Percentiles rank a stretch among this genome's conserved stretches.
Conservation (phyloP, 306 rosid species). For the Oemleria cerasiformis region DNA sequence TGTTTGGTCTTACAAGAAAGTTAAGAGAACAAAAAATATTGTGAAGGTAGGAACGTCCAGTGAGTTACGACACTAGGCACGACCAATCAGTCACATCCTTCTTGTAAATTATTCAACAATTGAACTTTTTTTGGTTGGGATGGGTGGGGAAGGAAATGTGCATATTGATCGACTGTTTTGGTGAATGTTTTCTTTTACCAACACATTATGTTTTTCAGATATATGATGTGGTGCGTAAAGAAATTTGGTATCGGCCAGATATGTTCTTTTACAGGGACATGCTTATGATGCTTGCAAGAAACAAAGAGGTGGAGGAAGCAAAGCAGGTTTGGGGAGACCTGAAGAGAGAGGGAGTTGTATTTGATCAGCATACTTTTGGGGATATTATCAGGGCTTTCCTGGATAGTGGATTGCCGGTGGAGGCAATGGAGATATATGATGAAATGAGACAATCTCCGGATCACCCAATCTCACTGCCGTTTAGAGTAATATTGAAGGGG, state of each 20-base stretch:
- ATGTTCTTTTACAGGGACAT: constrained; percentile 90
- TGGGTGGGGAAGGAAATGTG: neutral
- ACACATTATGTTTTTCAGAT: constrained; percentile 38
- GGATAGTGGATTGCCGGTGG: constrained; percentile 61
- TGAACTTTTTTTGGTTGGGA: neutral
- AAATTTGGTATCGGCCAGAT: constrained; percentile 96
- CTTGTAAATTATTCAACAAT: neutral
- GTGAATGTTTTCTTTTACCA: neutral
- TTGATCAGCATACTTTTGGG: constrained; percentile 97
- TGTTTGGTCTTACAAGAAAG: neutral
- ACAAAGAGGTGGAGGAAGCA: constrained; percentile 62
- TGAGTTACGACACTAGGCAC: neutral
- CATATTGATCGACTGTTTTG: neutral
- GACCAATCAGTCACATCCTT: too few relatives aligned
- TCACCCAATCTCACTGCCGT: constrained; percentile 77
- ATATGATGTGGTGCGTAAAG: constrained; percentile 78
- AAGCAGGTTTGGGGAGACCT: constrained; percentile 83
- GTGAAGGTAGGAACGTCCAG: neutral
- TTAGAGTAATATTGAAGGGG: constrained; percentile 82
- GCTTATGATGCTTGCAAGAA: constrained; percentile 92
- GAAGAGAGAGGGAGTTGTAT: constrained; percentile 61
- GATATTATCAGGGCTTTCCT: constrained; percentile 68
- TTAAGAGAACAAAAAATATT: neutral
- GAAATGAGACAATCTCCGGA: constrained; percentile 88
- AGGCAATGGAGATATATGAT: constrained; percentile 73